Evolutionary conservation across 2,329 filamentous ascomycete genomes (phyloP).

Genomic region (Phialophora macrospora): DNA sequence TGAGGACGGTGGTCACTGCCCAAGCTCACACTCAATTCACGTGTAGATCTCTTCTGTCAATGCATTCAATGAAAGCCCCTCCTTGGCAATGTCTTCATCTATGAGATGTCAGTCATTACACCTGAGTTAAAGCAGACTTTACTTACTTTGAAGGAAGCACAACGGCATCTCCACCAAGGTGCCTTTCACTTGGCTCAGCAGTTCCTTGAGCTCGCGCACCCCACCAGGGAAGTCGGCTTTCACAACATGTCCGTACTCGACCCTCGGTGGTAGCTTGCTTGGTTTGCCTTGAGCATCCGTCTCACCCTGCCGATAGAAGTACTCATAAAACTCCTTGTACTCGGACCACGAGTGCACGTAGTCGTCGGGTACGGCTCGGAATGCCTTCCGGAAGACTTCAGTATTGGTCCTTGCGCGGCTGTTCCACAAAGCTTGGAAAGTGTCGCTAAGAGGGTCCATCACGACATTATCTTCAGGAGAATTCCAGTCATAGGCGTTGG

Average conservation of each 20-base stretch:
- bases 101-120: conserved; percentile 47
- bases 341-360: conserved; percentile 63
- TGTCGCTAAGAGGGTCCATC: conserved; percentile 62
- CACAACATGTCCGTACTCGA: conserved; percentile 86
- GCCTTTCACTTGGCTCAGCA: conserved; percentile 69
- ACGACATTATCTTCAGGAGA: conserved; percentile 57
- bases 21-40: conserved; percentile 39
- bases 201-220: conserved; percentile 72
- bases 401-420: conserved; percentile 63
- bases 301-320: conserved; percentile 59
- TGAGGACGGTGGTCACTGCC: background rate
- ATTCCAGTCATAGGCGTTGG: conserved; percentile 61
- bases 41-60: conserved; percentile 77
- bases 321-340: conserved; percentile 67
- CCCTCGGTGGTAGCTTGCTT: conserved; percentile 60
- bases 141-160: conserved; percentile 66
- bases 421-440: conserved; percentile 63
- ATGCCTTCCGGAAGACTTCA: conserved; percentile 64
- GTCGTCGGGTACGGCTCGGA: conserved; percentile 67
- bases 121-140: background rate
- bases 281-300: conserved; percentile 51
- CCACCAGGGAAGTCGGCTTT: conserved; percentile 74
- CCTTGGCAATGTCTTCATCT: conserved; percentile 83
- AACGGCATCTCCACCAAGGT: conserved; percentile 89
- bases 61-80: conserved; percentile 73